Percentiles rank a stretch among this genome's conserved stretches.
phyloP scores from a whole-genome alignment of 192 early-diverging fungal genomes.

The Backusella parvicylindrica region DNA sequence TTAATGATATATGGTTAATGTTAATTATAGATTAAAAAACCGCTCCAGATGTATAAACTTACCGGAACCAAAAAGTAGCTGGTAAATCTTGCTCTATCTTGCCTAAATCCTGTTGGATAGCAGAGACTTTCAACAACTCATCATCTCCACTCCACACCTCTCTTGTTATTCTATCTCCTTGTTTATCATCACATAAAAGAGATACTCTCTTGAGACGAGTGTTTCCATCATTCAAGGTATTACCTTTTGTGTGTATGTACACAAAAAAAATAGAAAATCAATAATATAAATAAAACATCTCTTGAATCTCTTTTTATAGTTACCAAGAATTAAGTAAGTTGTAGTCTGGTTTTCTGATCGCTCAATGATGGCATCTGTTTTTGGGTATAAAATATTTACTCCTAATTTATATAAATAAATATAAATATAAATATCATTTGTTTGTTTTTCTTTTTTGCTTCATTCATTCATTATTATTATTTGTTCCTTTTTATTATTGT shows the following conservation, averaged over 20 bases:
- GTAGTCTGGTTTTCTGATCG: constrained; percentile 4
- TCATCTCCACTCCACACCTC: constrained; percentile 4
- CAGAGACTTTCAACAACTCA: neutral
- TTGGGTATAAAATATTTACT: constrained; percentile 14
- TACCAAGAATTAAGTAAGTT: constrained; percentile 14
- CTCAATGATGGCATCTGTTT: neutral
- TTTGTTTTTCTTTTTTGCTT: neutral
- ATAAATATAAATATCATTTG: neutral
- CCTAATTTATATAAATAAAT: neutral
- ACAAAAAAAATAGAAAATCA: neutral
- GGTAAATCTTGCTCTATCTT: neutral
- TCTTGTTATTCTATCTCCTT: neutral
- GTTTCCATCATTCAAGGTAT: neutral
- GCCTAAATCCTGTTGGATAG: constrained; percentile 9
- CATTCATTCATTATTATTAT: neutral
- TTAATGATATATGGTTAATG: neutral
- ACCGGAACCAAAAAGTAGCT: constrained; percentile 15
- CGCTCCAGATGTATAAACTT: neutral
- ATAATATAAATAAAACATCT: neutral
- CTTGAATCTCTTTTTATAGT: constrained; percentile 3
- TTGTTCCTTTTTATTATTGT: neutral
- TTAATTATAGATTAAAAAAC: constrained; percentile 14
- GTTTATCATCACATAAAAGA: neutral
- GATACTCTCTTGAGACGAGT: neutral
- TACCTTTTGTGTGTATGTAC: constrained; percentile 2